These are phyloP conservation scores for Mimosa bimucronata DNA, from an alignment of 306 rosid genomes.

Conservation along the genomic window DNA sequence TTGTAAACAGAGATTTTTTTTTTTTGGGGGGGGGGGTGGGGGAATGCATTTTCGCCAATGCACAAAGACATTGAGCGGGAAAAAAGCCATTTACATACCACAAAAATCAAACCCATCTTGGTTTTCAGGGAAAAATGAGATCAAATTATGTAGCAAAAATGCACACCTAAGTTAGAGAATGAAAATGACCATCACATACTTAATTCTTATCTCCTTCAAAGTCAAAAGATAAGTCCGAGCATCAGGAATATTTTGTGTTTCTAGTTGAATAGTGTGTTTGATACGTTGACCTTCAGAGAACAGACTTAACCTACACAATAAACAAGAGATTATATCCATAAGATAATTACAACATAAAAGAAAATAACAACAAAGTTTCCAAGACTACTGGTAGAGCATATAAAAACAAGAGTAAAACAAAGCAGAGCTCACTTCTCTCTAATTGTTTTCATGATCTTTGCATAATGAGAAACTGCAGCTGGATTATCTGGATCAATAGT, in stretches of 20 bases:
- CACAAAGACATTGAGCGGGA: constrained; percentile 14
- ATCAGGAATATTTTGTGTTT: constrained; percentile 82
- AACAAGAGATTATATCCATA: constrained; percentile 28
- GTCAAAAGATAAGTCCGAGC: constrained; percentile 87
- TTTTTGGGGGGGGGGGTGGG: too few species aligned
- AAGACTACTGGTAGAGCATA: neutral
- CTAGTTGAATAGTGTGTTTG: constrained; percentile 51
- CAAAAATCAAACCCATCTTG: neutral
- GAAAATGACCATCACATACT: constrained; percentile 49
- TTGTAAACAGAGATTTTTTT: constrained; percentile 1
- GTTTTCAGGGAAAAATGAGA: neutral
- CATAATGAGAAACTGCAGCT: constrained; percentile 85
- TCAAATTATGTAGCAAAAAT: constrained; percentile 10
- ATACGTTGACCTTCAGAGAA: constrained; percentile 74
- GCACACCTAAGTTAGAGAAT: constrained; percentile 31
- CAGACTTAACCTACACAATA: constrained; percentile 67
- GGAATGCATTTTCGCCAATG: neutral
- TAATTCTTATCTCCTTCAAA: constrained; percentile 77
- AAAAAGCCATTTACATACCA: constrained; percentile 14
- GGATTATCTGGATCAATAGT: constrained; percentile 87
- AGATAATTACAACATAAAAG: neutral
- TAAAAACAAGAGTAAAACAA: constrained; percentile 7
- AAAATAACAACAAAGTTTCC: neutral
- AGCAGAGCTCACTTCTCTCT: constrained; percentile 78
- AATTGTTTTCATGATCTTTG: constrained; percentile 81